Evolutionary conservation across 345 rosid genomes (phyloP).

Genomic region (Aegle marmelos): DNA sequence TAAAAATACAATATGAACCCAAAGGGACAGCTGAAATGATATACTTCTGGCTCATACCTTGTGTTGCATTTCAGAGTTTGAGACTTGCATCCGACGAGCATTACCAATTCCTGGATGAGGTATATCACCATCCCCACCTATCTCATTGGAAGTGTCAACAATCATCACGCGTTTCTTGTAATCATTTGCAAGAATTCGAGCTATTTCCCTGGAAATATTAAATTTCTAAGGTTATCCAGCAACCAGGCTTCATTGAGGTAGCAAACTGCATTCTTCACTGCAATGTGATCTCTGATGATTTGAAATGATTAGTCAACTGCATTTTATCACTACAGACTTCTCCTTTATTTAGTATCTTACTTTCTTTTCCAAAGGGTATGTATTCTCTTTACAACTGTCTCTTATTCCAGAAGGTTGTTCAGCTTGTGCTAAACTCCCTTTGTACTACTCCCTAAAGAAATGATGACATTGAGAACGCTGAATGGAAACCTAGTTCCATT

Average conservation of each 20-base stretch:
- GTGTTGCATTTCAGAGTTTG: slow-evolving; percentile 78
- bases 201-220: slow-evolving; percentile 65
- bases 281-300: neutral
- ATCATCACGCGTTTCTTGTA: slow-evolving; percentile 84
- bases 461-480: neutral
- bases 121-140: slow-evolving; percentile 97
- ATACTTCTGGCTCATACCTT: slow-evolving; percentile 41
- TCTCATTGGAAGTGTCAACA: slow-evolving; percentile 94
- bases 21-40: neutral
- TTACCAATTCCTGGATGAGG: slow-evolving; percentile 92
- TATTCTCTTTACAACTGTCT: neutral
- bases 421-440: neutral
- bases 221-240: slow-evolving; percentile 8
- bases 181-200: slow-evolving; percentile 89
- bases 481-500: neutral
- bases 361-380: neutral
- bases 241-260: neutral
- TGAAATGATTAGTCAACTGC: neutral
- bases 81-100: slow-evolving; percentile 98
- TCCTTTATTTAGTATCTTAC: neutral
- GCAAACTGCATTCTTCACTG: neutral
- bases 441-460: neutral
- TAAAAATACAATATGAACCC: slow-evolving; percentile 6
- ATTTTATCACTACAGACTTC: neutral
- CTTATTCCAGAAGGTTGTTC: neutral